A percentile compares a stretch with the other conserved stretches of the same genome.
Conservation (phyloP, 169 alveolate species). For the Plasmodium relictum region DNA sequence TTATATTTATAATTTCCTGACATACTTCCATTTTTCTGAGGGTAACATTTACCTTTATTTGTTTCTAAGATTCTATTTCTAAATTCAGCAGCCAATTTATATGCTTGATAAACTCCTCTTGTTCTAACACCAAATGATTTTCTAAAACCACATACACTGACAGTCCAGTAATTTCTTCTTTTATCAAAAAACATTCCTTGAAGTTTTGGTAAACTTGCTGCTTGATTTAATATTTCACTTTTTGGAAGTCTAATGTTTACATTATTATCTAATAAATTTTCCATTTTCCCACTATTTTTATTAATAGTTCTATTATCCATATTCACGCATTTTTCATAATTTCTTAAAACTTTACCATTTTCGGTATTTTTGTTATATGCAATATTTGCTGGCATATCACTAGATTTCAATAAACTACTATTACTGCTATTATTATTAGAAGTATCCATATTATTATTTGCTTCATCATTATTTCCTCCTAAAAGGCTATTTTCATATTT, state of each 20-base stretch:
- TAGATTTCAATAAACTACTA: background rate
- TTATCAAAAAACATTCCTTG: constrained; percentile 79
- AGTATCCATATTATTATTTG: background rate
- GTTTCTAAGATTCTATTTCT: constrained; percentile 74
- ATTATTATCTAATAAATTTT: constrained; percentile 22
- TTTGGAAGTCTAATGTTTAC: constrained; percentile 67
- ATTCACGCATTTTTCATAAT: constrained; percentile 33
- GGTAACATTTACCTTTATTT: constrained; percentile 60
- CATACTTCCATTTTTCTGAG: constrained; percentile 53
- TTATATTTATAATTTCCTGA: constrained; percentile 61
- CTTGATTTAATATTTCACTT: constrained; percentile 78
- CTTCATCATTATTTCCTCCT: background rate
- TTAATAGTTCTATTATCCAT: constrained; percentile 29
- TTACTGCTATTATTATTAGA: background rate
- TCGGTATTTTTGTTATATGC: background rate
- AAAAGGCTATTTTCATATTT: background rate
- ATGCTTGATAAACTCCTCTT: constrained; percentile 78
- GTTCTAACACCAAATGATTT: constrained; percentile 78
- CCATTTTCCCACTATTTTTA: constrained; percentile 66
- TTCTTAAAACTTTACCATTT: constrained; percentile 11
- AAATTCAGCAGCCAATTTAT: constrained; percentile 76
- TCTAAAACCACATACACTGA: constrained; percentile 77
- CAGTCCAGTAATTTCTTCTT: constrained; percentile 79
- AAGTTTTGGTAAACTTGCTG: constrained; percentile 71
- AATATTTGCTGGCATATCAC: too few relatives aligned